Conservation (phyloP, 495 filamentous ascomycete genomes). For the Thermochaetoides thermophila region DNA sequence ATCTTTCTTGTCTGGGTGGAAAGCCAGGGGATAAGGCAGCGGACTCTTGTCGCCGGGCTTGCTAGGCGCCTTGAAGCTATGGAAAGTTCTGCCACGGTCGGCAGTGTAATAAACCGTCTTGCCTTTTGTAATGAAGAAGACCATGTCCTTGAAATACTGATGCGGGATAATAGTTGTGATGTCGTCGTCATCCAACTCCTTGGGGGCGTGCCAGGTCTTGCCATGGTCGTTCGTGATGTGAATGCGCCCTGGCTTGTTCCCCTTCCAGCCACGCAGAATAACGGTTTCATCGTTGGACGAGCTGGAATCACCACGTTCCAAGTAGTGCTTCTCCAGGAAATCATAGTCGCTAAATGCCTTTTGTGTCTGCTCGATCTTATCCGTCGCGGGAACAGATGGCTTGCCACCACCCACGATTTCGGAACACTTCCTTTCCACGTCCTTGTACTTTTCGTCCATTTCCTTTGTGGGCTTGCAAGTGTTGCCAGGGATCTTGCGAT, state of each 20-base stretch:
- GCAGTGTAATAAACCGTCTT: constrained; percentile 61
- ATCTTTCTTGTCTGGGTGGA: constrained; percentile 67
- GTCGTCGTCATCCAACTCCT: constrained; percentile 44
- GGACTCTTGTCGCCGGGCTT: constrained; percentile 9
- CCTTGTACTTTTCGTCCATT: constrained; percentile 43
- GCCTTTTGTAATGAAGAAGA: constrained; percentile 64
- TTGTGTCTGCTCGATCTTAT: constrained; percentile 42
- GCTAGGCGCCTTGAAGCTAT: constrained; percentile 46
- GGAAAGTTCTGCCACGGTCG: constrained; percentile 54
- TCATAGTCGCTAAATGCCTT: constrained; percentile 40
- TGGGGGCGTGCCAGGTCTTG: constrained; percentile 50
- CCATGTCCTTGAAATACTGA: constrained; percentile 59
- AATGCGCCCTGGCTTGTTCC: constrained; percentile 31
- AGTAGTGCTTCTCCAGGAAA: constrained; percentile 54
- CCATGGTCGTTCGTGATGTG: constrained; percentile 71
- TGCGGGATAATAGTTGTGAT: constrained; percentile 60
- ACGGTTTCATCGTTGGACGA: constrained; percentile 63
- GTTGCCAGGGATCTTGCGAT: constrained; percentile 84
- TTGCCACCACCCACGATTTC: constrained; percentile 21
- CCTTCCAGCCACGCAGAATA: constrained; percentile 45
- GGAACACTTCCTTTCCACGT: constrained; percentile 40
- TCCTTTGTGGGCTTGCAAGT: constrained; percentile 46
- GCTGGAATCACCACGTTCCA: constrained; percentile 61
- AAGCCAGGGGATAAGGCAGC: constrained; percentile 37
- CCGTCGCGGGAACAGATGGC: constrained; percentile 33